Conservation (phyloP, 331 rosid genomes). For the Cydonia oblonga region DNA sequence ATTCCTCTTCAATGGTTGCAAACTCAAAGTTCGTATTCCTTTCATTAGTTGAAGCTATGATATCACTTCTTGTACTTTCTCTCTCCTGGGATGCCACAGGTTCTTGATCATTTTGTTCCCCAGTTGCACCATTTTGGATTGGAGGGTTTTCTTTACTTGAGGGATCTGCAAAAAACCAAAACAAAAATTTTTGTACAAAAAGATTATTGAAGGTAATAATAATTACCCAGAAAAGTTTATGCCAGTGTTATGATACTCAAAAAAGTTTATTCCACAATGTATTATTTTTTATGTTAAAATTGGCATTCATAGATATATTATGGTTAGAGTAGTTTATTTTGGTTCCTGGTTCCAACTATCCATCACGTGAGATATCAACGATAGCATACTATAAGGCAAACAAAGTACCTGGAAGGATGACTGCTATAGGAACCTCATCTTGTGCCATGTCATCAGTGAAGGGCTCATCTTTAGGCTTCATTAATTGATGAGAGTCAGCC, state of each 20-base stretch:
- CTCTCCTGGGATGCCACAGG: conserved; percentile 21
- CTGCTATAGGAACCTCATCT: conserved; percentile 42
- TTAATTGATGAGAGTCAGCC: conserved; percentile 19
- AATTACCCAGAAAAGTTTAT: too few relatives aligned
- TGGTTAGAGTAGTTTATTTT: neutral
- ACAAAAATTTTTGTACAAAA: neutral
- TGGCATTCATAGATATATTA: neutral
- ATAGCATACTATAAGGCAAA: neutral
- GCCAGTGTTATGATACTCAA: neutral
- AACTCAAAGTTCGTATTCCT: conserved; percentile 15
- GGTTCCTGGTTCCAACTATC: conserved; percentile 3
- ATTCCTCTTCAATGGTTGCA: conserved; percentile 20
- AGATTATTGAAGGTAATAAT: neutral
- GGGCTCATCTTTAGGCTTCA: conserved; percentile 87
- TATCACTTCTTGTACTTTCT: conserved; percentile 23
- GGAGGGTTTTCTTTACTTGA: conserved; percentile 18
- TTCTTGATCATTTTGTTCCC: conserved; percentile 26
- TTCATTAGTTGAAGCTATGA: conserved; percentile 22
- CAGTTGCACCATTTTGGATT: conserved; percentile 21
- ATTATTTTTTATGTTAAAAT: neutral
- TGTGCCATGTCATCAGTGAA: conserved; percentile 29
- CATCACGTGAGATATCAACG: neutral
- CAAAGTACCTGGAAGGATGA: conserved; percentile 51
- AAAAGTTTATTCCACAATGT: too few relatives aligned
- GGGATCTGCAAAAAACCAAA: conserved; percentile 27